These are phyloP conservation scores for Striga asiatica DNA, from an alignment of 257 asterid species.

Conservation along the genomic window DNA sequence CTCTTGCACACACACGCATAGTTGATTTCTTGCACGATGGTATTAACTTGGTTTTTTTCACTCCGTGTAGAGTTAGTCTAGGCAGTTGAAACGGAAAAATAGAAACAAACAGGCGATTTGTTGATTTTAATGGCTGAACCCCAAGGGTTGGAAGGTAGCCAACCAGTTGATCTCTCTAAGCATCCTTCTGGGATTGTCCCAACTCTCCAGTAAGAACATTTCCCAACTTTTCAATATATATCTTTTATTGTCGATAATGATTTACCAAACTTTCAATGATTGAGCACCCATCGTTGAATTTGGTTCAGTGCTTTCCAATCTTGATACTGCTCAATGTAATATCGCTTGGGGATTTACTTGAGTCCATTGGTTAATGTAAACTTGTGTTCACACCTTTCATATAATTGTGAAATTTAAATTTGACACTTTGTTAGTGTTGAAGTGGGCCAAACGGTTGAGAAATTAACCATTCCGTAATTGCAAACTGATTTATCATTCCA, in stretches of 20 bases:
- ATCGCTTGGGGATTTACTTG: background rate
- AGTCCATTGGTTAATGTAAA: too few relatives aligned
- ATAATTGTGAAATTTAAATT: background rate
- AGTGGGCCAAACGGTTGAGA: background rate
- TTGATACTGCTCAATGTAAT: background rate
- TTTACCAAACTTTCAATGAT: background rate
- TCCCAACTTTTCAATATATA: background rate
- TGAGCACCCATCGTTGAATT: background rate
- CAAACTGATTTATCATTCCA: background rate
- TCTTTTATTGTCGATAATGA: background rate
- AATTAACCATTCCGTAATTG: too few relatives aligned
- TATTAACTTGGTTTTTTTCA: slow-evolving; percentile 8
- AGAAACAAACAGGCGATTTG: slow-evolving; percentile 7
- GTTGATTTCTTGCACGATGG: slow-evolving; percentile 1
- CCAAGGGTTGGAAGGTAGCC: slow-evolving; percentile 47
- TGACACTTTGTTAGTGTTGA: background rate
- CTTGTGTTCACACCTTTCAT: too few relatives aligned
- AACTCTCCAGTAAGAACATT: slow-evolving; percentile 43
- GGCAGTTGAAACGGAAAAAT: slow-evolving; percentile 1
- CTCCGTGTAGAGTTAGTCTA: background rate
- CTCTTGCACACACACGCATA: too few relatives aligned
- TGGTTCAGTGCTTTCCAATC: background rate
- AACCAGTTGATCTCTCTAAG: slow-evolving; percentile 55
- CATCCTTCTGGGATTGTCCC: slow-evolving; percentile 78
- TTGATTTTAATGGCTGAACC: slow-evolving; percentile 42